Evolutionary conservation across 148 eudicot genomes (phyloP).

Genomic region (Mesembryanthemum crystallinum): DNA sequence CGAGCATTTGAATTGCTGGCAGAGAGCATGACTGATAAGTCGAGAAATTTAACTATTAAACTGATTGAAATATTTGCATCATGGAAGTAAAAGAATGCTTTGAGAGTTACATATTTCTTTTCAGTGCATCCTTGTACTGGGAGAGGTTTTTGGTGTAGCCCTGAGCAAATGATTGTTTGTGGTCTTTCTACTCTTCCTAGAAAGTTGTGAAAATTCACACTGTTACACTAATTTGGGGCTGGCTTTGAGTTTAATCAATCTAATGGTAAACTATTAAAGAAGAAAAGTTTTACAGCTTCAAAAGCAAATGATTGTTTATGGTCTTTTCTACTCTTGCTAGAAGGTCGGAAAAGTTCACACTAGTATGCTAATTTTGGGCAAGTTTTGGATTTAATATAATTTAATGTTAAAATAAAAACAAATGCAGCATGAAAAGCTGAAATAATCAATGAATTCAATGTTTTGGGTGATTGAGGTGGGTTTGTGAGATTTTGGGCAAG

Average conservation of each 20-base stretch:
- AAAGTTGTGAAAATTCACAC: too few relatives aligned
- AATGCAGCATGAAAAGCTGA: background rate
- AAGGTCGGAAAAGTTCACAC: too few relatives aligned
- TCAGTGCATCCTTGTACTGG: too few relatives aligned
- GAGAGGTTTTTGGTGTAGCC: too few relatives aligned
- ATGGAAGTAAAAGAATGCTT: background rate
- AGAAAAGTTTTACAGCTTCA: too few relatives aligned
- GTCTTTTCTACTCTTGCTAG: too few relatives aligned
- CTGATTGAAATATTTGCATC: background rate
- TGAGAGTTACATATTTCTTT: too few relatives aligned
- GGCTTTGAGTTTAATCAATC: background rate
- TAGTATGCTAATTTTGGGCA: background rate
- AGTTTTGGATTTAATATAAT: background rate
- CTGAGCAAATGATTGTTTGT: too few relatives aligned
- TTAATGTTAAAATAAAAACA: background rate
- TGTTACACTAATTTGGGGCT: background rate
- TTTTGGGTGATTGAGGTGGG: constrained; percentile 6
- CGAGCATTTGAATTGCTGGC: background rate
- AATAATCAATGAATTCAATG: background rate
- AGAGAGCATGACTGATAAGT: background rate
- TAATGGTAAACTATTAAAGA: background rate
- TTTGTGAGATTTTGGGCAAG: background rate
- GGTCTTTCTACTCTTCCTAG: too few relatives aligned
- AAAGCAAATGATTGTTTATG: too few relatives aligned
- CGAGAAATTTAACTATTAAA: background rate